These are phyloP conservation scores for Xylariaceae sp. DNA, from an alignment of 2,329 filamentous ascomycete genomes.

Conservation along the genomic window DNA sequence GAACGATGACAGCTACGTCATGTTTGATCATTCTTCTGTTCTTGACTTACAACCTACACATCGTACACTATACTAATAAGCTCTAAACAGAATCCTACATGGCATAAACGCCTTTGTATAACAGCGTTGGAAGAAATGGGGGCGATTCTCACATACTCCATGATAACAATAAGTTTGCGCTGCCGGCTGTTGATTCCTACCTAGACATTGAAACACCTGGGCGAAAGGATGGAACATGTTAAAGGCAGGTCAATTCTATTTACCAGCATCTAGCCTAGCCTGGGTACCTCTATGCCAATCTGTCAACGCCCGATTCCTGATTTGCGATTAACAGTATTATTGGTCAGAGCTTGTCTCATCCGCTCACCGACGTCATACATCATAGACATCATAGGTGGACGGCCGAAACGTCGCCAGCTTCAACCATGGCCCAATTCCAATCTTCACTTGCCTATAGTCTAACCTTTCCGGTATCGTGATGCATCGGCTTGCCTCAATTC, in stretches of 20 bases:
- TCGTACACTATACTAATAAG: too few species aligned
- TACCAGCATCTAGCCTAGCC: neutral
- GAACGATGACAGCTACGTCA: too few species aligned
- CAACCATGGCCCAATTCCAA: too few species aligned
- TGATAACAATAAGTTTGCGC: too few species aligned
- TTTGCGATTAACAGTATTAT: constrained; percentile 19
- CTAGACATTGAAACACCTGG: too few species aligned
- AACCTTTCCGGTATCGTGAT: constrained; percentile 23
- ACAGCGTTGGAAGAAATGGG: constrained; percentile 1
- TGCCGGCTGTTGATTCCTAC: too few species aligned
- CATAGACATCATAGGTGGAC: too few species aligned
- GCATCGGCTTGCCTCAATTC: constrained; percentile 2
- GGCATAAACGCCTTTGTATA: constrained; percentile 3
- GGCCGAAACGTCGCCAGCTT: neutral
- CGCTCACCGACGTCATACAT: constrained; percentile 17
- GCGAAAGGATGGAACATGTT: neutral
- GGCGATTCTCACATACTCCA: constrained; percentile 9
- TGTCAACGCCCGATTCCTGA: constrained; percentile 5
- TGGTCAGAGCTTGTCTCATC: neutral
- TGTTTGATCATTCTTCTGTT: too few species aligned
- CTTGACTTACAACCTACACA: too few species aligned
- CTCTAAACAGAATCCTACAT: constrained; percentile 3
- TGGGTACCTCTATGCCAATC: neutral
- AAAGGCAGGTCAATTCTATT: neutral
- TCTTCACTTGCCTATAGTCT: too few species aligned